Percentiles rank a stretch among this genome's conserved stretches.
These are phyloP conservation scores for Lasiodiplodia theobromae DNA, from an alignment of 2,329 filamentous ascomycete genomes.

Conservation along the genomic window DNA sequence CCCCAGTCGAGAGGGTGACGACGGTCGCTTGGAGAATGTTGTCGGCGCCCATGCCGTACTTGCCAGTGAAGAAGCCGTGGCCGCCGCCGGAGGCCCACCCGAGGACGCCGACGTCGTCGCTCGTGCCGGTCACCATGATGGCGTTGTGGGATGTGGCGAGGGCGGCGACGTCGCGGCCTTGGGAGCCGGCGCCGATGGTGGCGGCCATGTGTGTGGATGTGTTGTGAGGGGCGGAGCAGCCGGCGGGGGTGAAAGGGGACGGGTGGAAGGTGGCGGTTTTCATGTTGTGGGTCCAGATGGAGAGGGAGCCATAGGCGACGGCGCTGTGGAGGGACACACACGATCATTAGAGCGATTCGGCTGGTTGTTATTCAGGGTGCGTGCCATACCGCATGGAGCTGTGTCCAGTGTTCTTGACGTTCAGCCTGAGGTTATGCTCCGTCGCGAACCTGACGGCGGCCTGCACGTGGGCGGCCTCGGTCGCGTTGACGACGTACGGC, in stretches of 20 bases:
- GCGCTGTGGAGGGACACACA: slow-evolving; percentile 30
- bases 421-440: slow-evolving; percentile 41
- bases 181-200: not conserved
- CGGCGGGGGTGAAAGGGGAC: slow-evolving; percentile 31
- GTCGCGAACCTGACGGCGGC: slow-evolving; percentile 45
- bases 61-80: slow-evolving; percentile 60
- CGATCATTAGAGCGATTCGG: not conserved
- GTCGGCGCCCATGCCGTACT: slow-evolving; percentile 51
- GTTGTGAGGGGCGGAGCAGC: not conserved
- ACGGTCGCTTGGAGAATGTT: slow-evolving; percentile 45
- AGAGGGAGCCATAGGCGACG: slow-evolving; percentile 41
- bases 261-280: slow-evolving; percentile 34
- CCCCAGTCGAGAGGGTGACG: no score
- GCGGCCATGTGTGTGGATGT: not conserved
- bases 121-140: not conserved
- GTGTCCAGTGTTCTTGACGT: slow-evolving; percentile 47
- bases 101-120: slow-evolving; percentile 34
- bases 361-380: not conserved
- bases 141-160: not conserved
- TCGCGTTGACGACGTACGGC: slow-evolving; percentile 44
- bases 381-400: slow-evolving; percentile 33
- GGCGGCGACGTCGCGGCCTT: no score
- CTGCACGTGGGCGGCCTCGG: slow-evolving; percentile 42
- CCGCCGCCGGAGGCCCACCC: slow-evolving; percentile 59
- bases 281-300: slow-evolving; percentile 48